Conservation (phyloP, 2,329 filamentous ascomycete genomes). For the Penicillium polonicum region DNA sequence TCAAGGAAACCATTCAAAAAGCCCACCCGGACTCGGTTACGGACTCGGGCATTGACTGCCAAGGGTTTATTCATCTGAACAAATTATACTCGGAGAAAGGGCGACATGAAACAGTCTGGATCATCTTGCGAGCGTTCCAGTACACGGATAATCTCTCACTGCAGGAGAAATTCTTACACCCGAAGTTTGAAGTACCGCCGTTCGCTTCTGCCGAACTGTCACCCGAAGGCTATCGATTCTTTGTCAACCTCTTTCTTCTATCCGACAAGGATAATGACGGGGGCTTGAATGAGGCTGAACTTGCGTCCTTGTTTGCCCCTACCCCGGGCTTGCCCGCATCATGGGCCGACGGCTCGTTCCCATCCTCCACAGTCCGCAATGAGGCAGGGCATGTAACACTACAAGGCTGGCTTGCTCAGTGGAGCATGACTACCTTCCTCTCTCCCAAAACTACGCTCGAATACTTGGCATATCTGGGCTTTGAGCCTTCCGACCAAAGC, state of each 20-base stretch:
- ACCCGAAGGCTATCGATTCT: constrained; percentile 92
- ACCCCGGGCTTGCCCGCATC: constrained; percentile 84
- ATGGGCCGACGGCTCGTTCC: constrained; percentile 87
- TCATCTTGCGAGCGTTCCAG: constrained; percentile 89
- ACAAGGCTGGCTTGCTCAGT: constrained; percentile 96
- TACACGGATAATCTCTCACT: constrained; percentile 94
- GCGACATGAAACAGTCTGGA: constrained; percentile 97
- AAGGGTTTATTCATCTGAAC: constrained; percentile 85
- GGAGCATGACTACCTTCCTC: constrained; percentile 99
- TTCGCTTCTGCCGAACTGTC: constrained; percentile 91
- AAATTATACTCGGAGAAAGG: constrained; percentile 97
- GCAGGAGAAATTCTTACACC: constrained; percentile 86
- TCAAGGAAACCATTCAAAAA: constrained; percentile 82
- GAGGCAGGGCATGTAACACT: constrained; percentile 93
- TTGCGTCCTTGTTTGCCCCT: constrained; percentile 84
- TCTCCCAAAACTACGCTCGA: constrained; percentile 93
- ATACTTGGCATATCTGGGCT: constrained; percentile 94
- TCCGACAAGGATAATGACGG: constrained; percentile 98
- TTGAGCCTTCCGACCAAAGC: constrained; percentile 72
- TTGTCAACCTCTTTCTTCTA: constrained; percentile 90
- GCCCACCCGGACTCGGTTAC: constrained; percentile 61
- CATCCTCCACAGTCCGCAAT: constrained; percentile 89
- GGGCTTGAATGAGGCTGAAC: constrained; percentile 80
- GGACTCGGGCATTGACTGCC: constrained; percentile 72
- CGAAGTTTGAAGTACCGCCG: constrained; percentile 90